These are phyloP conservation scores for Pascua guehoae DNA, from an alignment of 1,284 basidiomycete species.

Conservation along the genomic window DNA sequence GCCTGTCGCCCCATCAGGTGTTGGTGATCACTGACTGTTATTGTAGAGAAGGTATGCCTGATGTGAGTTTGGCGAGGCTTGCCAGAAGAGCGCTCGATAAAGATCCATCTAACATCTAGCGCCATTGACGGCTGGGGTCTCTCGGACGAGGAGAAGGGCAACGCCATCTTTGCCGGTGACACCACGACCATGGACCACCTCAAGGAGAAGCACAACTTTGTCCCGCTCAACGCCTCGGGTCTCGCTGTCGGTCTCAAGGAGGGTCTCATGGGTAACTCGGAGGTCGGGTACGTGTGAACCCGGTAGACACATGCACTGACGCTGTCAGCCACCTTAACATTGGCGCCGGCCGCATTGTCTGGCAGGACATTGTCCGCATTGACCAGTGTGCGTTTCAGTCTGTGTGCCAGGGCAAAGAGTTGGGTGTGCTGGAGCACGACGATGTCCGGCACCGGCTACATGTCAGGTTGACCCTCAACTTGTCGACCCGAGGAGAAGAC, in stretches of 20 bases:
- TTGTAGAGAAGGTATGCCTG: slow-evolving; percentile 75
- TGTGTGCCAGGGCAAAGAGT: too few relatives aligned
- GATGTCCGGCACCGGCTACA: too few relatives aligned
- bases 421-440: too few relatives aligned
- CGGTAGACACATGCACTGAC: neutral
- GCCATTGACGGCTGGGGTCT: slow-evolving; percentile 93
- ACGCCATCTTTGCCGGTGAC: slow-evolving; percentile 75
- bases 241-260: slow-evolving; percentile 82
- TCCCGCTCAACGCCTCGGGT: slow-evolving; percentile 75
- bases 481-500: too few relatives aligned
- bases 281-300: slow-evolving; percentile 66
- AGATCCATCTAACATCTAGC: slow-evolving; percentile 1
- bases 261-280: slow-evolving; percentile 91
- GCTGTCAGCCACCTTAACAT: slow-evolving; percentile 75
- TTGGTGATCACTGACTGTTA: slow-evolving; percentile 1
- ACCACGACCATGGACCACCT: slow-evolving; percentile 86
- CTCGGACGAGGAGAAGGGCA: slow-evolving; percentile 66
- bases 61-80: slow-evolving; percentile 58
- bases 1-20: too few relatives aligned
- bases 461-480: too few relatives aligned
- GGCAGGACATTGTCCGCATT: slow-evolving; percentile 92
- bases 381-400: slow-evolving; percentile 57
- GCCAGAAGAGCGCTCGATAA: neutral
- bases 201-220: slow-evolving; percentile 67
- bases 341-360: slow-evolving; percentile 84